These are phyloP conservation scores for Tympanopsis confertula DNA, from an alignment of 2,329 filamentous ascomycete genomes.

Conservation along the genomic window DNA sequence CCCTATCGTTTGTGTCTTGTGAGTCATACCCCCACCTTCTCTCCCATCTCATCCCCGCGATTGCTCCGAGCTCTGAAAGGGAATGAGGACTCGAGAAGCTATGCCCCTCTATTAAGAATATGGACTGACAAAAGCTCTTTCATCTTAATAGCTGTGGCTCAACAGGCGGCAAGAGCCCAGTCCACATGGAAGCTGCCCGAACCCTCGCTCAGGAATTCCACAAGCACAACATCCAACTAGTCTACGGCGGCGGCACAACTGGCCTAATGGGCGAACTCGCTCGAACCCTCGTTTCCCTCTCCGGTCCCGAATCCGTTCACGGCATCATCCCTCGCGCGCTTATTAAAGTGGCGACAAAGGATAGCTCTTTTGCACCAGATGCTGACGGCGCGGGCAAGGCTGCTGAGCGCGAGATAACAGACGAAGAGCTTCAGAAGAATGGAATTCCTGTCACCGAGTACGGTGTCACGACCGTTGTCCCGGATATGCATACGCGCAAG, in stretches of 20 bases:
- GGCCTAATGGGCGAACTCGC: conserved; percentile 58
- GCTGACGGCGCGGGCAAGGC: background rate
- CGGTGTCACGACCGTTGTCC: conserved; percentile 47
- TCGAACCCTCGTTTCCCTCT: conserved; percentile 46
- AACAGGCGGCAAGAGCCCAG: conserved; percentile 37
- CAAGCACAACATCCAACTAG: conserved; percentile 40
- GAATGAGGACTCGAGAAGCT: conserved; percentile 3
- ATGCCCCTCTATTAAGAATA: too few species aligned
- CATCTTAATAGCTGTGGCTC: conserved; percentile 41
- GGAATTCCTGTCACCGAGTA: conserved; percentile 20
- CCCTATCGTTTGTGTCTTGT: conserved; percentile 54
- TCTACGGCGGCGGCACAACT: conserved; percentile 54
- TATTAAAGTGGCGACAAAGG: conserved; percentile 33
- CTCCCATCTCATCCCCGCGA: background rate
- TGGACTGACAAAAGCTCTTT: conserved; percentile 8
- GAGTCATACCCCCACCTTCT: conserved; percentile 14
- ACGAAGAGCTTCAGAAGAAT: too few species aligned
- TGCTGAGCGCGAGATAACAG: background rate
- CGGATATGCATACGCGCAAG: conserved; percentile 57
- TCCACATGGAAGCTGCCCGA: conserved; percentile 45
- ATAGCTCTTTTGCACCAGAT: too few species aligned
- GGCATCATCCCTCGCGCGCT: conserved; percentile 52
- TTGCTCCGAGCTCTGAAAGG: background rate
- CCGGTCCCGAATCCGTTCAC: conserved; percentile 46
- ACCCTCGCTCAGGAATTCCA: conserved; percentile 41